phyloP scores from a whole-genome alignment of 805 yeast genomes.

The Debaryomyces prosopidis region DNA sequence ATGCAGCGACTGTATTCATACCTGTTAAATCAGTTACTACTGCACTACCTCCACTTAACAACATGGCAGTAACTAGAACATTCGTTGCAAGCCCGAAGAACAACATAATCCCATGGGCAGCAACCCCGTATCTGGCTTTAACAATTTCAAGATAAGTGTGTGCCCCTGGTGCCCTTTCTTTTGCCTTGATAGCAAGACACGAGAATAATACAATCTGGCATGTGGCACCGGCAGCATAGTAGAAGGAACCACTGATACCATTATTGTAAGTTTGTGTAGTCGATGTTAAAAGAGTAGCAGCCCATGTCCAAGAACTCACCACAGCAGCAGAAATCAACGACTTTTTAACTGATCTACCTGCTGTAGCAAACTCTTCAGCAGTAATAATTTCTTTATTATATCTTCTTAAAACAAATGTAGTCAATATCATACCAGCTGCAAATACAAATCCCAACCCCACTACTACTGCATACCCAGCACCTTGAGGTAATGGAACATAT shows the following conservation, averaged over 20 bases:
- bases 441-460: constrained; percentile 85
- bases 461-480: constrained; percentile 85
- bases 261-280: constrained; percentile 73
- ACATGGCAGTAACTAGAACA: constrained; percentile 88
- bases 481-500: constrained; percentile 54
- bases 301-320: constrained; percentile 87
- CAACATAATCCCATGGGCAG: constrained; percentile 67
- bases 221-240: constrained; percentile 90
- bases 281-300: constrained; percentile 39
- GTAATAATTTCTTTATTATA: constrained; percentile 86
- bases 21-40: constrained; percentile 81
- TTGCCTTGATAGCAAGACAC: constrained; percentile 83
- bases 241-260: constrained; percentile 80
- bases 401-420: constrained; percentile 68
- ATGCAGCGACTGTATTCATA: constrained; percentile 72
- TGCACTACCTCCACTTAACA: constrained; percentile 87
- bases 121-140: constrained; percentile 75
- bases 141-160: constrained; percentile 90
- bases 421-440: constrained; percentile 74
- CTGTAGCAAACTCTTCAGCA: constrained; percentile 92
- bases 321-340: constrained; percentile 88
- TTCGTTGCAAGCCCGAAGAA: constrained; percentile 87
- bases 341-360: constrained; percentile 84
- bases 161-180: constrained; percentile 86
- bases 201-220: constrained; percentile 87